A percentile compares a stretch with the other conserved stretches of the same genome.
These are phyloP conservation scores for Sordariomycetes sp. DNA, from an alignment of 2,329 filamentous ascomycete genomes.

Conservation along the genomic window DNA sequence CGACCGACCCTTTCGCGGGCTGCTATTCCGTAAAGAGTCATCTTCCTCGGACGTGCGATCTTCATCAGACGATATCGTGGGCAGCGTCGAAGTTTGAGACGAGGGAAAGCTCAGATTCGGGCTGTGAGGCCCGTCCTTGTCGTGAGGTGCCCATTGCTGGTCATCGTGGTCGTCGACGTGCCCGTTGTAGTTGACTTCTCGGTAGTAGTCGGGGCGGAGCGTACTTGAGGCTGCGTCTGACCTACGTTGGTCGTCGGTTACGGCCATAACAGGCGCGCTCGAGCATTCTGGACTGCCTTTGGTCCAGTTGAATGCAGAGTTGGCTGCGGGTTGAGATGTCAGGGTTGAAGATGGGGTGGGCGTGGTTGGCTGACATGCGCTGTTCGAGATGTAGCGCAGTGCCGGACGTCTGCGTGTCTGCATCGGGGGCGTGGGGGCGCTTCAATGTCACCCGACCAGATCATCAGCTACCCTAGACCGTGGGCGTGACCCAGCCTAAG, in stretches of 20 bases:
- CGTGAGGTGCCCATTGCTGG: no score
- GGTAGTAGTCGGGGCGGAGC: neutral
- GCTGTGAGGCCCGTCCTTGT: no score
- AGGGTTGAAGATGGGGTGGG: neutral
- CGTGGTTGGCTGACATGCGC: neutral
- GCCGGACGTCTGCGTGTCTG: no score
- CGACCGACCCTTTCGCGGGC: constrained; percentile 12
- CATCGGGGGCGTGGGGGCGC: no score
- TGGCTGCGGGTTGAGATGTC: neutral
- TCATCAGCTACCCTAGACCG: no score
- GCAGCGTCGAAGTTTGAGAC: constrained; percentile 6
- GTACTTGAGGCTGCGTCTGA: neutral
- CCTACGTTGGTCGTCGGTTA: constrained; percentile 2
- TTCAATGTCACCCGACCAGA: no score
- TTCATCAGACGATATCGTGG: constrained; percentile 18
- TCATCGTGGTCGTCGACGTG: no score
- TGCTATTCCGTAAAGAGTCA: constrained; percentile 12
- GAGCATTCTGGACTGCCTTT: constrained; percentile 4
- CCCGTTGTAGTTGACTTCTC: constrained; percentile 2
- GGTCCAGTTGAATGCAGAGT: no score
- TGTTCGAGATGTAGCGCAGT: neutral
- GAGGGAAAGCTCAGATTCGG: no score
- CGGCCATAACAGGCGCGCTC: constrained; percentile 4
- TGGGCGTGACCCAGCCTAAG: no score
- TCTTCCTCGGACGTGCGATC: constrained; percentile 19